These are phyloP conservation scores for Hypholoma sublateritium DNA, from an alignment of 768 basidiomycete genomes.

Conservation along the genomic window DNA sequence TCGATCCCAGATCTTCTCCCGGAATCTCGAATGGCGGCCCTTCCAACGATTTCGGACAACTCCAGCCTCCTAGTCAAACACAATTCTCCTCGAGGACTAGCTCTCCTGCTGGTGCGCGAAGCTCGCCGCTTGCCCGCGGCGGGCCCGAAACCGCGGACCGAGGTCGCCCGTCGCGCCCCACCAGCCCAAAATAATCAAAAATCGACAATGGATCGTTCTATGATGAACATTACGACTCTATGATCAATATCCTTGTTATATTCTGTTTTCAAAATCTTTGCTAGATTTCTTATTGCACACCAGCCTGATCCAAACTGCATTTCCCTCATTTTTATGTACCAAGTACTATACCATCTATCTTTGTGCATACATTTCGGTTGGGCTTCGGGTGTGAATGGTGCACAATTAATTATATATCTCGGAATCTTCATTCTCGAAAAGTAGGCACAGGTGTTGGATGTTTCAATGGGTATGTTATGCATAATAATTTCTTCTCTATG, in stretches of 20 bases:
- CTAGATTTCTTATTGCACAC: constrained; percentile 4
- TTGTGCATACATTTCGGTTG: not conserved
- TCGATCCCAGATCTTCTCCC: constrained; percentile 59
- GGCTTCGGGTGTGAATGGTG: not conserved
- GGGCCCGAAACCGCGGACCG: constrained; percentile 17
- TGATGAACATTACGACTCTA: not conserved
- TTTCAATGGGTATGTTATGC: no score
- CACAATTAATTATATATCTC: not conserved
- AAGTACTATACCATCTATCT: not conserved
- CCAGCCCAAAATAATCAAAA: constrained; percentile 20
- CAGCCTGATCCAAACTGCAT: not conserved
- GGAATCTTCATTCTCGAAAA: no score
- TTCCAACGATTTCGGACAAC: constrained; percentile 28
- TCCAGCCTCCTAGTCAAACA: constrained; percentile 35
- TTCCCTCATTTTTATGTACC: not conserved
- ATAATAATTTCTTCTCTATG: no score
- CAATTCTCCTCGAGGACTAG: constrained; percentile 46
- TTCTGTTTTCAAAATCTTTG: not conserved
- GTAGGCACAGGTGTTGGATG: no score
- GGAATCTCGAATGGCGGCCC: constrained; percentile 22
- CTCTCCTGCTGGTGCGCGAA: constrained; percentile 46
- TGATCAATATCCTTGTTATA: not conserved
- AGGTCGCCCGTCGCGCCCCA: constrained; percentile 22
- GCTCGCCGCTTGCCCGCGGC: constrained; percentile 48
- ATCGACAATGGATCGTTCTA: not conserved